Conservation (phyloP, 228 moss, liverwort and hornwort species). For the Sphagnum magellanicum region DNA sequence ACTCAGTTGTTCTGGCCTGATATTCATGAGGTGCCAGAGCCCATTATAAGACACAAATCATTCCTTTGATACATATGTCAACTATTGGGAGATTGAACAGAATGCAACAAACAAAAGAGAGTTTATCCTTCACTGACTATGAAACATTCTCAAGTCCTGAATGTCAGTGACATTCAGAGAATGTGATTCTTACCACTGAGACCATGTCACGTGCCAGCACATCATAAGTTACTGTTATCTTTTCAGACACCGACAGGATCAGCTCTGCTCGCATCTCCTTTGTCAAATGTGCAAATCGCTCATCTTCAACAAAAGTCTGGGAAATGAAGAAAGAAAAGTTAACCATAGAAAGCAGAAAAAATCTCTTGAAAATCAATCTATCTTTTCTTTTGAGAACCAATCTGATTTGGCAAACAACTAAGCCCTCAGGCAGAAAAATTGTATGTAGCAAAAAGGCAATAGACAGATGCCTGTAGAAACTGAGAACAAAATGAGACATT, state of each 20-base stretch:
- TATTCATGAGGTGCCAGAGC: conserved; percentile 1
- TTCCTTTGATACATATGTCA: no score
- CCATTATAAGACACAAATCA: not conserved
- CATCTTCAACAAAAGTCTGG: conserved; percentile 59
- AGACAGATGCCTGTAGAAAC: no score
- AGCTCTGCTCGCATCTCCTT: conserved; percentile 52
- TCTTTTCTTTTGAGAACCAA: no score
- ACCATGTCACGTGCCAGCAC: conserved; percentile 83
- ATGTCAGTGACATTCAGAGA: not conserved
- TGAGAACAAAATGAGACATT: not conserved
- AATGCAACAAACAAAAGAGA: no score
- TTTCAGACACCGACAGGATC: conserved; percentile 64
- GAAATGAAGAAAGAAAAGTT: not conserved
- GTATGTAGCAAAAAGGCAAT: no score
- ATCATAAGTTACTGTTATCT: conserved; percentile 69
- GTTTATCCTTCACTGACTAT: no score
- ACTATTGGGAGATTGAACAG: no score
- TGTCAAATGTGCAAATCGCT: conserved; percentile 47
- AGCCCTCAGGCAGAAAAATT: no score
- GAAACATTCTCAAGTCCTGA: not conserved
- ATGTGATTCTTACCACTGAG: conserved; percentile 25
- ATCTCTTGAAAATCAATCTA: not conserved
- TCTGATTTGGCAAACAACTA: no score
- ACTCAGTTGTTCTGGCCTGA: conserved; percentile 80
- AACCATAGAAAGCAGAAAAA: not conserved